Conservation (phyloP, 2,329 filamentous ascomycete species). For the Colletotrichum liriopes region DNA sequence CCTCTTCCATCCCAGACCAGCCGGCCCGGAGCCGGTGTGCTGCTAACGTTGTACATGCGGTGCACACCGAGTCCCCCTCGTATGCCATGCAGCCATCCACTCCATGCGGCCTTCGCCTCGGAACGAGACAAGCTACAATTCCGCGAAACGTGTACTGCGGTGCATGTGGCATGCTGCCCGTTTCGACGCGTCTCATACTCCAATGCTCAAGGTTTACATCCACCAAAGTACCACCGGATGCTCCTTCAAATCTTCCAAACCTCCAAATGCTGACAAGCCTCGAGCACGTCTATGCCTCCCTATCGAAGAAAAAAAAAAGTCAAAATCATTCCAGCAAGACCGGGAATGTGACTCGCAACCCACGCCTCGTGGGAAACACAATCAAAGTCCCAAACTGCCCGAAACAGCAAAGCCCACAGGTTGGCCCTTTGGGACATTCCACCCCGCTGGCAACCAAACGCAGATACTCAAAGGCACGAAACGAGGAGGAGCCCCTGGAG, state of each 20-base stretch:
- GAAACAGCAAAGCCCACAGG: not conserved
- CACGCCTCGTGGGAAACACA: constrained; percentile 9
- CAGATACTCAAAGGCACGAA: not conserved
- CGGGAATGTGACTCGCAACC: constrained; percentile 37
- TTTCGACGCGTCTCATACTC: not conserved
- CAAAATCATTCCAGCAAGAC: constrained; percentile 31
- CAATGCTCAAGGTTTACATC: not conserved
- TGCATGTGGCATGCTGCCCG: not conserved
- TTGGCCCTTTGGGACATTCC: not conserved
- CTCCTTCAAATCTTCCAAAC: constrained; percentile 2
- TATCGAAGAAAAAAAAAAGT: constrained; percentile 14
- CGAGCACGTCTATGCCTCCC: constrained; percentile 7
- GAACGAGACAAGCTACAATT: constrained; percentile 13
- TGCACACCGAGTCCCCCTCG: constrained; percentile 31
- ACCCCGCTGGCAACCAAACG: not conserved
- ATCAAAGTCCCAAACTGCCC: not conserved
- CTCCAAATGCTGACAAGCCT: constrained; percentile 13
- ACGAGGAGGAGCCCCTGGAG: not conserved
- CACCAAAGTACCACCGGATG: not conserved
- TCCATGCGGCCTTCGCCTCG: constrained; percentile 13
- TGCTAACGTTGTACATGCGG: constrained; percentile 32
- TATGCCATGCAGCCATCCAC: constrained; percentile 17
- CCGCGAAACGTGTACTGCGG: constrained; percentile 1
- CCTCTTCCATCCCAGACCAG: constrained; percentile 10
- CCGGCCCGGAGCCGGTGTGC: constrained; percentile 29